Evolutionary conservation across 345 rosid genomes (phyloP).

Genomic region (Rhodamnia argentea): DNA sequence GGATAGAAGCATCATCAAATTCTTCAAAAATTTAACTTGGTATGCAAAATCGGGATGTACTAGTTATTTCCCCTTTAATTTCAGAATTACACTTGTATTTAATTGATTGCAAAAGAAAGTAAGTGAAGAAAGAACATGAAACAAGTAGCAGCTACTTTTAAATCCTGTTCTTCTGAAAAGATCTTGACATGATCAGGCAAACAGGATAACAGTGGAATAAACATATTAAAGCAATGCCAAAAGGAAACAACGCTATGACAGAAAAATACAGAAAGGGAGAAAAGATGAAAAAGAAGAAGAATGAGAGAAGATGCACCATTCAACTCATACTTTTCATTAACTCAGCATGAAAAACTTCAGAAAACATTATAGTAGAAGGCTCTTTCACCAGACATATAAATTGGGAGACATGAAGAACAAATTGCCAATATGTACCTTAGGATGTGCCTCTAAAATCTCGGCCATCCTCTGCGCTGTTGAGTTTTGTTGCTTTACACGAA

Average conservation of each 20-base stretch:
- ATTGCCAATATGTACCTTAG: conserved; percentile 42
- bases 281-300: neutral
- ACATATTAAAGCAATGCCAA: neutral
- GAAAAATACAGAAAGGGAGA: neutral
- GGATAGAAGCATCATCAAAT: neutral
- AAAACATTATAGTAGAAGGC: neutral
- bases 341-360: neutral
- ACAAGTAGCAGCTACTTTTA: neutral
- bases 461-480: conserved; percentile 93
- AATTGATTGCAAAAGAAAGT: neutral
- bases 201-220: neutral
- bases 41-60: neutral
- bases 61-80: neutral
- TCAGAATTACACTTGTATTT: neutral
- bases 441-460: conserved; percentile 99
- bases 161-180: neutral
- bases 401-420: neutral
- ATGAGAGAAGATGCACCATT: neutral
- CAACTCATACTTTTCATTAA: neutral
- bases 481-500: conserved; percentile 97
- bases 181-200: neutral
- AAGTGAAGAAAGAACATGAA: neutral
- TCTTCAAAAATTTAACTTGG: neutral
- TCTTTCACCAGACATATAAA: neutral
- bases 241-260: neutral